Percentiles rank a stretch among this genome's conserved stretches.
phyloP scores from a whole-genome alignment of 1,284 basidiomycete species.

The Marasmius fiardii region DNA sequence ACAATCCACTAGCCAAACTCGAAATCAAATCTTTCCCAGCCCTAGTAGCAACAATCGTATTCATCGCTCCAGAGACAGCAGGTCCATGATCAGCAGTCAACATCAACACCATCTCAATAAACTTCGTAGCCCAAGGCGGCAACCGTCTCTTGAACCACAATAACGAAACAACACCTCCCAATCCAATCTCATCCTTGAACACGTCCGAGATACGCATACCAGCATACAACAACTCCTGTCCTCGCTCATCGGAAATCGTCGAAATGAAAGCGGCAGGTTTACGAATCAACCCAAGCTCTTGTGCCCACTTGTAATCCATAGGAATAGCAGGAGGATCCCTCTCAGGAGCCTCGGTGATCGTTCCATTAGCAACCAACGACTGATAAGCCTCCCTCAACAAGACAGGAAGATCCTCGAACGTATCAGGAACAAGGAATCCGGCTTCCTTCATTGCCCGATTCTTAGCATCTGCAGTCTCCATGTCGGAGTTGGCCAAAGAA shows the following conservation, averaged over 20 bases:
- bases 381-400: slow-evolving; percentile 87
- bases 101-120: slow-evolving; percentile 99
- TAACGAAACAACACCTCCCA: slow-evolving; percentile 95
- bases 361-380: slow-evolving; percentile 70
- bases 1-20: slow-evolving; percentile 91
- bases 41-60: slow-evolving; percentile 98
- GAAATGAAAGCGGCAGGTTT: slow-evolving; percentile 99
- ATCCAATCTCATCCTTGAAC: slow-evolving; percentile 96
- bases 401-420: slow-evolving; percentile 93
- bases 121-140: slow-evolving; percentile 86
- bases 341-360: slow-evolving; percentile 75
- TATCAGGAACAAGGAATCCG: slow-evolving; percentile 96
- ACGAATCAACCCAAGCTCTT: slow-evolving; percentile 94
- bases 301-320: slow-evolving; percentile 99
- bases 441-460: slow-evolving; percentile 94
- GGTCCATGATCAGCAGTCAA: slow-evolving; percentile 98
- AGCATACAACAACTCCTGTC: slow-evolving; percentile 96
- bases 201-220: slow-evolving; percentile 99
- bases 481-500: slow-evolving; percentile 95
- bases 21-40: slow-evolving; percentile 99
- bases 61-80: slow-evolving; percentile 97
- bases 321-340: slow-evolving; percentile 93
- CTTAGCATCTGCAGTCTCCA: slow-evolving; percentile 98
- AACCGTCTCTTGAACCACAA: slow-evolving; percentile 90
- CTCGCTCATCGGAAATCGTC: slow-evolving; percentile 99